phyloP scores from a whole-genome alignment of 2,329 filamentous ascomycete species.

The Trichophaea hybrida region DNA sequence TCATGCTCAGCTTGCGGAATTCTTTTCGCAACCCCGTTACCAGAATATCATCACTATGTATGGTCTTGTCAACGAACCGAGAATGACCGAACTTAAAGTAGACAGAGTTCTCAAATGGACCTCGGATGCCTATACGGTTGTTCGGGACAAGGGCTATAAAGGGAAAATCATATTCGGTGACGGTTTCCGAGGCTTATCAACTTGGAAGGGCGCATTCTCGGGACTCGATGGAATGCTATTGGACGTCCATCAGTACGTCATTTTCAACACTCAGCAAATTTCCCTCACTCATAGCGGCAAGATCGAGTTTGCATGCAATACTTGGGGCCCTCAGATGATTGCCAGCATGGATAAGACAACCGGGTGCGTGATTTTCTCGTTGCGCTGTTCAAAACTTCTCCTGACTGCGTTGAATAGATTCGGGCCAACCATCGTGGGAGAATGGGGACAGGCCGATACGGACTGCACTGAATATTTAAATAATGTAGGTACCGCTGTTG shows the following conservation, averaged over 20 bases:
- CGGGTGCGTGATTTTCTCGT: conserved; percentile 37
- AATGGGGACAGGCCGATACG: conserved; percentile 96
- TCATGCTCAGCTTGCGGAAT: conserved; percentile 71
- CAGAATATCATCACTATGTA: conserved; percentile 86
- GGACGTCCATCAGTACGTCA: conserved; percentile 97
- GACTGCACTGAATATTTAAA: conserved; percentile 81
- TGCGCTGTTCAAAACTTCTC: background rate
- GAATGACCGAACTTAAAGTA: conserved; percentile 58
- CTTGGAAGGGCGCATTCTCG: conserved; percentile 77
- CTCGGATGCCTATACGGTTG: conserved; percentile 51
- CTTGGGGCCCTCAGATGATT: conserved; percentile 68
- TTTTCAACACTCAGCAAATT: conserved; percentile 86
- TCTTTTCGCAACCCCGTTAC: conserved; percentile 89
- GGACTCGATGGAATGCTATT: conserved; percentile 59
- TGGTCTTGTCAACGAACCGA: conserved; percentile 85
- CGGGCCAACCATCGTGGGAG: conserved; percentile 84
- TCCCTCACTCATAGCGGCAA: conserved; percentile 68
- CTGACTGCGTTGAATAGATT: conserved; percentile 37
- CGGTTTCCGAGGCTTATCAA: conserved; percentile 78
- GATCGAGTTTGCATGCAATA: conserved; percentile 71
- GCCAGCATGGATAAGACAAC: conserved; percentile 56
- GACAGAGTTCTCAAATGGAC: conserved; percentile 67
- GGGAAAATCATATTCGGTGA: conserved; percentile 75
- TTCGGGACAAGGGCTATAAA: conserved; percentile 59
- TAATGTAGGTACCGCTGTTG: conserved; percentile 43